Base-by-base conservation (phyloP, 2,329 filamentous ascomycete genomes). In the Penicillium brevicompactum region DNA sequence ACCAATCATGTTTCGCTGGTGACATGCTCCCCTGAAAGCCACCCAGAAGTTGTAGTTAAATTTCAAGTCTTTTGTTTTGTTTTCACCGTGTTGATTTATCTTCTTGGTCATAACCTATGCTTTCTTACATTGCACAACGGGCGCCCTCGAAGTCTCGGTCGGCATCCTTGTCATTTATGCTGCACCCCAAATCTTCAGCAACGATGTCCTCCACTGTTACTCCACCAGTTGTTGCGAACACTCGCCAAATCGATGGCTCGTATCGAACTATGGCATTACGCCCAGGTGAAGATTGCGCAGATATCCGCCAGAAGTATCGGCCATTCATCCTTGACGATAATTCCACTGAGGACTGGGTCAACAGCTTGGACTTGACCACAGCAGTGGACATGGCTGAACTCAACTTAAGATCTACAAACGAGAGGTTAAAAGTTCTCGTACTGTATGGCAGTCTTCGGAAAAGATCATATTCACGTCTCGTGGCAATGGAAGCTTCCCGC, bases 371-470 rank as follows among this genome's bases (percentile, higher is more conserved):
- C 62, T 70, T 88, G 4, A 77, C 75, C 38, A 83, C 81, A 0
- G 79, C 69, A 1, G 63, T 82, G 40, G 74, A 79, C 45, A 78
- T 87, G 73, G 81, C 80, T 0, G 76, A 82, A 42, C 66, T 74
- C 5, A 71, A 85, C 31, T 52, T 85, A 0, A 51, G 70, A 2
- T 63, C 58, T 18, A 72, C 70, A 2, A 70, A 72, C 1, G 62
- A 75, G 1, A 70, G 81, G 48, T 53, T 87, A 2, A 84, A 80
- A 55, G 78, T 88, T 1, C 71, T 88, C 1, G 83, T 88, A 0
- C 67, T 88, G 0, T 84, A 85, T 65, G 85, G 86, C 1, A 87
- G 84, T 65, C 70, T 87, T 41, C 74, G 84, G 10, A 71, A 68
- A 56, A 65, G 76, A 64, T 88, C 86, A 1, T 88, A 84, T 64